Evolutionary conservation across 257 asterid species (phyloP).

Genomic region (Lavandula angustifolia): DNA sequence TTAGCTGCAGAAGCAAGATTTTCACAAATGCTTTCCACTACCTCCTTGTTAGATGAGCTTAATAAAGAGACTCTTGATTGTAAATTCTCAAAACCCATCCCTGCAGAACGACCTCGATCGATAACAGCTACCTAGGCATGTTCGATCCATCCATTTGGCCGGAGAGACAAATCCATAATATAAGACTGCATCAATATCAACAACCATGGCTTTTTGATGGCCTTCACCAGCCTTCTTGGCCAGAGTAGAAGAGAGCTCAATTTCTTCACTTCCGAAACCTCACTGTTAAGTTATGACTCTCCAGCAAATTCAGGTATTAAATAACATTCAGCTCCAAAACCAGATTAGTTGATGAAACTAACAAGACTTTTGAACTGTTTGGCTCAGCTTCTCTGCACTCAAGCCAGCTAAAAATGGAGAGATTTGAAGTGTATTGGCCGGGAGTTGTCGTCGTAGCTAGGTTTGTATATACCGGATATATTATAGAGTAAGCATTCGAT

Average conservation of each 20-base stretch:
- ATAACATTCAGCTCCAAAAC: background rate
- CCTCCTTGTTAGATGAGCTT: background rate
- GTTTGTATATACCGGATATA: constrained; percentile 53
- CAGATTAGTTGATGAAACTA: background rate
- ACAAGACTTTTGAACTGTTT: background rate
- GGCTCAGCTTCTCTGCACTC: constrained; percentile 55
- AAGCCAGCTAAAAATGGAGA: constrained; percentile 77
- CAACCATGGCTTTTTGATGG: constrained; percentile 65
- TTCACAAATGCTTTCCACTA: background rate
- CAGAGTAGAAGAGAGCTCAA: constrained; percentile 55
- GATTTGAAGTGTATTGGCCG: constrained; percentile 48
- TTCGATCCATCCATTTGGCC: constrained; percentile 58
- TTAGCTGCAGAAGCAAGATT: constrained; percentile 69
- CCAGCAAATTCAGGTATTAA: constrained; percentile 71
- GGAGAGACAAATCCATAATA: constrained; percentile 54
- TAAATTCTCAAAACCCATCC: constrained; percentile 6
- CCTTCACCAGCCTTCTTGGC: constrained; percentile 57
- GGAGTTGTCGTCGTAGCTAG: constrained; percentile 40
- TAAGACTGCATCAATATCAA: constrained; percentile 61
- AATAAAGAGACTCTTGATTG: background rate
- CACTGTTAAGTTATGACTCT: constrained; percentile 64
- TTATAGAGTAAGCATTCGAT: constrained; percentile 31
- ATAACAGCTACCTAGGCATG: constrained; percentile 52
- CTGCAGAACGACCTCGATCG: constrained; percentile 54
- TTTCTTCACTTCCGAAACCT: constrained; percentile 58